These are phyloP conservation scores for Xenosphaeropsis pyriputrescens DNA, from an alignment of 2,329 filamentous ascomycete species.

Conservation along the genomic window DNA sequence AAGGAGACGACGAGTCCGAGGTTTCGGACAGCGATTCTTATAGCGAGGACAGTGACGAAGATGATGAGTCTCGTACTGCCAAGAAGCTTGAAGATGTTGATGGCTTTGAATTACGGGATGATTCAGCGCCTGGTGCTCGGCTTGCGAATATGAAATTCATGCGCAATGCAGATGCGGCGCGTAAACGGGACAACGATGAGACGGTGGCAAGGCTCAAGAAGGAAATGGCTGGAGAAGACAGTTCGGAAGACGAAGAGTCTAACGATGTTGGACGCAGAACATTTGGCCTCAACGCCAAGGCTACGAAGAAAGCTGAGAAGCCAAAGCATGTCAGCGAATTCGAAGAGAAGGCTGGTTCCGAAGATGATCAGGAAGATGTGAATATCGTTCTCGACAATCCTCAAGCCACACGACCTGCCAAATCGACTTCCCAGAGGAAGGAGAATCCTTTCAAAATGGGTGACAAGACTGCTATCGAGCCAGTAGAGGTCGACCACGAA, in stretches of 20 bases:
- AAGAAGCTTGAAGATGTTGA: conserved; percentile 29
- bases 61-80: conserved; percentile 33
- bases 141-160: conserved; percentile 87
- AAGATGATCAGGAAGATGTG: conserved; percentile 22
- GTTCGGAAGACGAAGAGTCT: conserved; percentile 35
- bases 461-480: background rate
- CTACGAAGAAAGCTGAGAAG: conserved; percentile 18
- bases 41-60: conserved; percentile 33
- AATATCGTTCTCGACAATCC: conserved; percentile 17
- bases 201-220: conserved; percentile 54
- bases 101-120: conserved; percentile 29
- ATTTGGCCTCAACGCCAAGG: conserved; percentile 41
- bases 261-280: conserved; percentile 53
- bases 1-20: conserved; percentile 27
- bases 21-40: conserved; percentile 43
- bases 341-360: conserved; percentile 41
- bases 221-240: conserved; percentile 51
- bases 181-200: conserved; percentile 69
- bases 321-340: conserved; percentile 32
- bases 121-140: conserved; percentile 40
- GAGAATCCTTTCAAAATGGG: conserved; percentile 2
- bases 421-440: conserved; percentile 1
- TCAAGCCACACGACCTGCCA: conserved; percentile 5
- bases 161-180: conserved; percentile 70
- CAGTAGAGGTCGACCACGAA: conserved; percentile 3